Base-by-base conservation (phyloP, 441 rosid species). In the Adansonia rubrostipa region DNA sequence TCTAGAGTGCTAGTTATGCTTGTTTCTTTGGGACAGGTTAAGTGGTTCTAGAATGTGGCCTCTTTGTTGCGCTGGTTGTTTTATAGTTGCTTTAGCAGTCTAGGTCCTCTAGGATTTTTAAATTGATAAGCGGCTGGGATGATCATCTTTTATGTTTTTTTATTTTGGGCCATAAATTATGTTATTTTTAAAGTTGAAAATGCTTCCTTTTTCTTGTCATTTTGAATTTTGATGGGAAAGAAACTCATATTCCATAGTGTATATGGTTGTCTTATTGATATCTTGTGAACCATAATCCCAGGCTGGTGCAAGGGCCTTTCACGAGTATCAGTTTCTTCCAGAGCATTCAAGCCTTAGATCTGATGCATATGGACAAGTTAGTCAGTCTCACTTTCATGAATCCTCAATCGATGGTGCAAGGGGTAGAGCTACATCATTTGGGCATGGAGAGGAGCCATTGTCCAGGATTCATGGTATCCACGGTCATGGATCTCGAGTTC, bases 281-380 rank as follows among this genome's bases (percentile, higher is more conserved):
- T 72, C 77, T 19, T 73, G 24, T 60, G 66, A 75, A 75, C 74
- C 36, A 24, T 73, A 80, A 78, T 85, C 74, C 51, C 88, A 92
- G 91, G 93, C 84, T 78, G 79, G 84, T 65, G 57, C 77, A 66
- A 87, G 90, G 84, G 84, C 86, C 64, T 86, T 90, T 78, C 92
- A 92, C 71, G 98, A 92, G 66, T 88, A 94, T 80, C 96, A 87
- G 79, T 87, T 90, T 86, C 85, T 92, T 45, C 92, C 89, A 58
- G 97, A 95, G 63, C 93, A 87, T 51, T 84, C 95, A 44, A 82
- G 78, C 74, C 80, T 76, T 79, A 84, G 89, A 84, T 84, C 92
- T 78, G 93, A 92, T 77, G 66, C 81, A 77, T 85, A 82, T 84
- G 95, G 89, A 56, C 88, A 89, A 83, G 85, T 74, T 82, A 82